Evolutionary conservation across 441 rosid species (phyloP).

Genomic region (Lepidium campestre): DNA sequence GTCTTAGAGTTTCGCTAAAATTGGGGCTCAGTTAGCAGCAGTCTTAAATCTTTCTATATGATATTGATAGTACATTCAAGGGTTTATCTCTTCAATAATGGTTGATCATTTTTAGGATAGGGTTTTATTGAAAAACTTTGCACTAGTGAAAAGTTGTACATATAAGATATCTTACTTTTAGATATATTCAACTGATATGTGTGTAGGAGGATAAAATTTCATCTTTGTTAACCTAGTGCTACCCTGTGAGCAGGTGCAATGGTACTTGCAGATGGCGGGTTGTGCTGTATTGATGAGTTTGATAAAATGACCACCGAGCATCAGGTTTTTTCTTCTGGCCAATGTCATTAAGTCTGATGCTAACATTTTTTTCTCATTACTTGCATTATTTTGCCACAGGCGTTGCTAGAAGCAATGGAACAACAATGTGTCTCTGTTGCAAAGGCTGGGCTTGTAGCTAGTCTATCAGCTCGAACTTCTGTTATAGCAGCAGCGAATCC

Average conservation of each 20-base stretch:
- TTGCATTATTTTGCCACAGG: slow-evolving; percentile 41
- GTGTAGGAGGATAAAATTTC: slow-evolving; percentile 14
- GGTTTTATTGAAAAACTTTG: slow-evolving; percentile 1
- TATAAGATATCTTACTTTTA: background rate
- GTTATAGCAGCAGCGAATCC: slow-evolving; percentile 99
- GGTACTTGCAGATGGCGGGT: slow-evolving; percentile 97
- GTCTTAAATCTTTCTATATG: background rate
- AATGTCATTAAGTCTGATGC: slow-evolving; percentile 19
- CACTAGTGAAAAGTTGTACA: background rate
- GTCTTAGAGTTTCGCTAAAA: slow-evolving; percentile 1
- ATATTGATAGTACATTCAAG: slow-evolving; percentile 10
- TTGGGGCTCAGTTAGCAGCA: background rate
- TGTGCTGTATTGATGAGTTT: slow-evolving; percentile 97
- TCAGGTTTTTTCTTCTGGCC: slow-evolving; percentile 54
- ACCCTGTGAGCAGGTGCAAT: slow-evolving; percentile 69
- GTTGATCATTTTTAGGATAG: slow-evolving; percentile 4
- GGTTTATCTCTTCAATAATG: slow-evolving; percentile 9
- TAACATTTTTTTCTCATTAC: slow-evolving; percentile 16
- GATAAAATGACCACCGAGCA: slow-evolving; percentile 99
- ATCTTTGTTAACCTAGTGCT: slow-evolving; percentile 10
- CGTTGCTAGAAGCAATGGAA: slow-evolving; percentile 99
- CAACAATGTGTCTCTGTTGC: slow-evolving; percentile 99
- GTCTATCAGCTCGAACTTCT: slow-evolving; percentile 95
- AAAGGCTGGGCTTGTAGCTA: slow-evolving; percentile 97
- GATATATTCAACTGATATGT: background rate